Conservation (phyloP, 306 rosid genomes). For the Arachis hypogaea region DNA sequence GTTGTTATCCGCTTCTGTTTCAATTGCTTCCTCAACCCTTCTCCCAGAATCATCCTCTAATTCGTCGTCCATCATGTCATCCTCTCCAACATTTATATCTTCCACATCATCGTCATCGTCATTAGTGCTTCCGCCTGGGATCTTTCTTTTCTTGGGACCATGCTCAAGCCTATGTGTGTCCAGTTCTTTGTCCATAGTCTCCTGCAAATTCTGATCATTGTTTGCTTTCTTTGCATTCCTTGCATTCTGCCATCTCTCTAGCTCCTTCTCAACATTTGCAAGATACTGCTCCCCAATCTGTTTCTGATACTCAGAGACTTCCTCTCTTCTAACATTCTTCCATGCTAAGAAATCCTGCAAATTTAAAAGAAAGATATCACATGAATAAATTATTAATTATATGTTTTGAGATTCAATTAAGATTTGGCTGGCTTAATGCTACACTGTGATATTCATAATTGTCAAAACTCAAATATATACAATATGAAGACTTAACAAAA, state of each 20-base stretch:
- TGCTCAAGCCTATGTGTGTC: constrained; percentile 98
- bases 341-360: constrained; percentile 79
- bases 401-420: not conserved
- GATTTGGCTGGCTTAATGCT: not conserved
- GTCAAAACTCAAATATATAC: not conserved
- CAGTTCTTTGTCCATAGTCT: constrained; percentile 97
- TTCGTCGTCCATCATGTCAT: constrained; percentile 91
- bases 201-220: constrained; percentile 81
- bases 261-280: constrained; percentile 88
- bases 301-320: constrained; percentile 79
- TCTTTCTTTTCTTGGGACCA: constrained; percentile 93
- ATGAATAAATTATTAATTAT: not conserved
- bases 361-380: constrained; percentile 15
- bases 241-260: constrained; percentile 96
- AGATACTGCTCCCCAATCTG: constrained; percentile 85
- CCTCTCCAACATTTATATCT: constrained; percentile 89
- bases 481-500: constrained; percentile 30
- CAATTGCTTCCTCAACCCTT: constrained; percentile 68
- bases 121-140: constrained; percentile 73
- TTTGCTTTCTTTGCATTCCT: constrained; percentile 71
- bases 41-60: constrained; percentile 73
- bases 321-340: constrained; percentile 91
- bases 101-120: constrained; percentile 93
- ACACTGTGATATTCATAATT: not conserved
- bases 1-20: constrained; percentile 50